A percentile compares a stretch with the other conserved stretches of the same genome.
These are phyloP conservation scores for Phaeosphaeria sp. DNA, from an alignment of 2,329 filamentous ascomycete species.

Conservation along the genomic window DNA sequence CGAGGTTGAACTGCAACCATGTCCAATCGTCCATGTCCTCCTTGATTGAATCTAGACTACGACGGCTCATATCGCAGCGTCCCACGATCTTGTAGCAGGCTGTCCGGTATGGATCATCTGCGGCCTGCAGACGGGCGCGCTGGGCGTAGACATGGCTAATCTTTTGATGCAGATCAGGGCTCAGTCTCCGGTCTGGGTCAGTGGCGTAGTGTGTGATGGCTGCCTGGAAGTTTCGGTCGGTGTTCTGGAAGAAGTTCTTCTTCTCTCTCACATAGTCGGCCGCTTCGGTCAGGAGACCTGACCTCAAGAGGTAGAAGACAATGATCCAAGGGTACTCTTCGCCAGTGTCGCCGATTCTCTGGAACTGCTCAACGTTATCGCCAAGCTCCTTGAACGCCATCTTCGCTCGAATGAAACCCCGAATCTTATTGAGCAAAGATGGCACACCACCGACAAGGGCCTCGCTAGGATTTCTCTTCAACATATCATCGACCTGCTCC, in stretches of 20 bases:
- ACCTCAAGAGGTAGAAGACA: constrained; percentile 88
- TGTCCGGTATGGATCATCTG: constrained; percentile 93
- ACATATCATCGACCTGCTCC: constrained; percentile 74
- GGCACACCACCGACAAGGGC: constrained; percentile 89
- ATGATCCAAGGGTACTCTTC: constrained; percentile 93
- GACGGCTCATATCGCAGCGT: constrained; percentile 67
- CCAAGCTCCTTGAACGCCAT: constrained; percentile 82
- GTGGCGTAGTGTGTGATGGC: constrained; percentile 87
- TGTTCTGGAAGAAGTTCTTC: constrained; percentile 83
- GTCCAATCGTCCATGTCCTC: constrained; percentile 71
- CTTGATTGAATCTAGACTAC: constrained; percentile 63
- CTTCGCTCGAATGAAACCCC: constrained; percentile 86
- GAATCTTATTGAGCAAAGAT: constrained; percentile 86
- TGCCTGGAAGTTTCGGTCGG: constrained; percentile 86
- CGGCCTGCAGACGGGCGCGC: constrained; percentile 80
- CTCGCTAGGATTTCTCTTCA: constrained; percentile 84
- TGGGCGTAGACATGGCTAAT: constrained; percentile 91
- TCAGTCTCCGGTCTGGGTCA: constrained; percentile 77
- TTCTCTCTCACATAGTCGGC: constrained; percentile 84
- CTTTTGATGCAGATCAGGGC: constrained; percentile 79
- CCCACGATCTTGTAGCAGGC: constrained; percentile 98
- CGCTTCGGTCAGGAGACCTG: constrained; percentile 83
- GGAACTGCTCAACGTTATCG: constrained; percentile 79
- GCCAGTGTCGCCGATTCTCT: constrained; percentile 66
- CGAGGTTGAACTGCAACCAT: constrained; percentile 70